Percentiles rank a stretch among this genome's conserved stretches.
Conservation (phyloP, 176 grass and related monocot species). For the Calamus simplicifolius region DNA sequence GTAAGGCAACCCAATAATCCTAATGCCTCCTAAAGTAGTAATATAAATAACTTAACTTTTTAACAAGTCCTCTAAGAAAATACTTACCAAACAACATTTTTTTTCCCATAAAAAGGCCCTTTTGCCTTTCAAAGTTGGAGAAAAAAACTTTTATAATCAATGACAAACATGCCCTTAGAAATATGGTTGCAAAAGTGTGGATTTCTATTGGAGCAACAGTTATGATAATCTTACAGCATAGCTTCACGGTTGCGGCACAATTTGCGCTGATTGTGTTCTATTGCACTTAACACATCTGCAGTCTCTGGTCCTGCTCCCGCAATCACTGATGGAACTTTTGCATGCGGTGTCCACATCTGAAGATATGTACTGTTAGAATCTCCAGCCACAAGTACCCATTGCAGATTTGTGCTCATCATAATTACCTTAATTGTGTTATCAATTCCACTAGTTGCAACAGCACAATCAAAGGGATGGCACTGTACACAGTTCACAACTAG, state of each 20-base stretch:
- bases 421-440: constrained; percentile 93
- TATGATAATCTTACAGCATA: constrained; percentile 47
- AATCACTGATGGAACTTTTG: constrained; percentile 47
- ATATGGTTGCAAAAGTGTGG: too few species aligned
- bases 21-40: too few species aligned
- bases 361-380: background rate
- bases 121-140: too few species aligned
- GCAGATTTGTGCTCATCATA: background rate
- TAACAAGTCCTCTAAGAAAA: too few species aligned
- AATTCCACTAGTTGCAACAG: constrained; percentile 88
- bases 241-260: constrained; percentile 66
- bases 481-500: constrained; percentile 99
- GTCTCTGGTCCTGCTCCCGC: constrained; percentile 51
- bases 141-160: too few species aligned
- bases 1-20: too few species aligned
- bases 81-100: too few species aligned
- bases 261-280: constrained; percentile 84
- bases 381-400: too few species aligned
- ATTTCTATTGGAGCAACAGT: too few species aligned
- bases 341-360: constrained; percentile 90
- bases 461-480: constrained; percentile 87
- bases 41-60: too few species aligned
- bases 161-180: too few species aligned
- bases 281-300: constrained; percentile 59
- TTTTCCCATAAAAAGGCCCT: too few species aligned